Conservation (phyloP, 495 filamentous ascomycete species). For the Neurospora hispaniola region DNA sequence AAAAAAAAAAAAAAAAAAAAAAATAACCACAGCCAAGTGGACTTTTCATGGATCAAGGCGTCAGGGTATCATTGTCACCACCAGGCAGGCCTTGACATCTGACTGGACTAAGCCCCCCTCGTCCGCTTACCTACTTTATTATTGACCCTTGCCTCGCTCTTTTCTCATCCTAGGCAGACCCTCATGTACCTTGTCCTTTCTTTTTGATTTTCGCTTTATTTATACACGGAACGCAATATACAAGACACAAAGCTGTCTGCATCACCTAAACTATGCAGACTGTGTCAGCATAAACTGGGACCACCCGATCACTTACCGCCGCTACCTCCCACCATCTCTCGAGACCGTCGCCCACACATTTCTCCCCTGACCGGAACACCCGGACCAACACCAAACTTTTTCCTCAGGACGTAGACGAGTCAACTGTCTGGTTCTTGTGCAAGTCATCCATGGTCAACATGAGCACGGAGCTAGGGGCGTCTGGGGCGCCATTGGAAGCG, state of each 20-base stretch:
- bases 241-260: not conserved
- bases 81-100: not conserved
- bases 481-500: not conserved
- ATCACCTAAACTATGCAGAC: not conserved
- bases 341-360: not conserved
- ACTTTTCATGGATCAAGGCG: not conserved
- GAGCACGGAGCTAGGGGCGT: not conserved
- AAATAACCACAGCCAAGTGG: not conserved
- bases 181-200: not conserved
- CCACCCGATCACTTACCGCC: not conserved
- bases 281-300: not conserved
- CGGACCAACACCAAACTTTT: not conserved
- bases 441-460: not conserved
- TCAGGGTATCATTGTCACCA: not conserved
- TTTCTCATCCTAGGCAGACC: not conserved
- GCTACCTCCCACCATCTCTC: not conserved
- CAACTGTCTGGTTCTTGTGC: not conserved
- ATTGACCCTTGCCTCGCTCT: not conserved
- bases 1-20: too few species aligned
- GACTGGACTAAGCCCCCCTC: not conserved
- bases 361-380: not conserved
- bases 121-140: not conserved
- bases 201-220: not conserved
- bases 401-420: not conserved
- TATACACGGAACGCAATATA: not conserved